Base-by-base conservation (phyloP, 306 rosid species). In the Rubus parviflorus region DNA sequence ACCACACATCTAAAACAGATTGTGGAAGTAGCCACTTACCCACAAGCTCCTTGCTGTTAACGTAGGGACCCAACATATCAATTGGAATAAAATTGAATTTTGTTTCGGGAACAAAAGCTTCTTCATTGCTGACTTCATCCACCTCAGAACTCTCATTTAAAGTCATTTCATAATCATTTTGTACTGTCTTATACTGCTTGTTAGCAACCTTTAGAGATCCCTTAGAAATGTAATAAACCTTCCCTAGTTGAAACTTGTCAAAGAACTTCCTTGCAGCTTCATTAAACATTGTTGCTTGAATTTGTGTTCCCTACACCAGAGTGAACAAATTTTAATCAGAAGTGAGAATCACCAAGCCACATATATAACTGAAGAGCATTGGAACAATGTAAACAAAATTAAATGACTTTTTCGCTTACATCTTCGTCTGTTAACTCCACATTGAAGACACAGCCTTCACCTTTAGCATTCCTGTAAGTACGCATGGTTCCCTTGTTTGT, bases 271-370 rank as follows among this genome's bases (percentile, higher is more conserved):
- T 87, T 15, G 97, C 99, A 69, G 99, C 96, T 52, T 87, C 94
- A 61, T 95, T 95, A 79, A 95, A 95, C 99, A 95, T 95, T 1
- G 99, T 95, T 72, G 99, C 99, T 83, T 92, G 99, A 81, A 95
- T 95, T 83, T 95, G 89, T 9, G 99, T 95, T 17, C 97, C 99
- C 99, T 95, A 86, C 68, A 83, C 40, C 8, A 79, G 64, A 70
- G 49, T 11, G 70, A 49, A 6, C 64, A 83, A 60, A 74, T 30
- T 37, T 38, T n/a, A 54, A 57, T 51, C 46, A 43, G 11, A 66
- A 15, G 7, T 75, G 17, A 71, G 62, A 60, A 76, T 11, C 74
- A 56, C 14, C 12, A 30, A 30, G 14, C 14, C 16, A 30, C 0
- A 40, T 61, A n/a, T n/a, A 60, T 35, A 46, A 40, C 54, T 3